phyloP scores from a whole-genome alignment of 2,329 filamentous ascomycete genomes.

The Didymella arachidicola region DNA sequence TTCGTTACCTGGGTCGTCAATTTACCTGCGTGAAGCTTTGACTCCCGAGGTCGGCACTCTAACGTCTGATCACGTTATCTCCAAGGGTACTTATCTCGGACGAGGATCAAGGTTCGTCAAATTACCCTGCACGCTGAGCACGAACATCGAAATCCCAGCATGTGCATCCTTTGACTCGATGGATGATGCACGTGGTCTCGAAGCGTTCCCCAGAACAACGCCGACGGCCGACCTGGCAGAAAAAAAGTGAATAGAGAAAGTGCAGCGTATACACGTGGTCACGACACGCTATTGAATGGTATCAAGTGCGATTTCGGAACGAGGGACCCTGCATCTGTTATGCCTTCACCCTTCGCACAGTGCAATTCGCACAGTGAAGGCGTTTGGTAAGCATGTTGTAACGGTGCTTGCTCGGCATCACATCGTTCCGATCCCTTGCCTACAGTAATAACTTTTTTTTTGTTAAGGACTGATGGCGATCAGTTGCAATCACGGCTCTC shows the following conservation, averaged over 20 bases:
- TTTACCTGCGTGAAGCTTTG: background rate
- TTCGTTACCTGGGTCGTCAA: constrained; percentile 2
- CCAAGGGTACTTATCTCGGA: background rate
- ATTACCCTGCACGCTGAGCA: background rate
- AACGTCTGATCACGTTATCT: constrained; percentile 2
- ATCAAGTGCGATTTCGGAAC: constrained; percentile 1
- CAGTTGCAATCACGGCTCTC: background rate
- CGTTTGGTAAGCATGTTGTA: background rate
- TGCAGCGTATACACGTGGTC: background rate
- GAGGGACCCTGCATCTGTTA: background rate
- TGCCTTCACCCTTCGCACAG: background rate
- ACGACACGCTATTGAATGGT: background rate
- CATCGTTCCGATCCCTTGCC: background rate
- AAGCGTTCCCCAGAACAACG: constrained; percentile 6
- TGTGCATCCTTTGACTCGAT: background rate
- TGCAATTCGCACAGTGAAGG: background rate
- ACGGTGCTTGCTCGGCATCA: constrained; percentile 8
- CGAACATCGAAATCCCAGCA: constrained; percentile 1
- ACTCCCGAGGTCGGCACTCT: constrained; percentile 6
- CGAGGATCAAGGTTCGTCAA: constrained; percentile 2
- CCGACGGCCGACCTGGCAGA: background rate
- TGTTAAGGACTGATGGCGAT: background rate
- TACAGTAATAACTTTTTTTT: background rate
- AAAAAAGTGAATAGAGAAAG: background rate
- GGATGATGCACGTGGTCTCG: constrained; percentile 8